Base-by-base conservation (phyloP, 495 filamentous ascomycete species). In the Neurospora tetraspora region DNA sequence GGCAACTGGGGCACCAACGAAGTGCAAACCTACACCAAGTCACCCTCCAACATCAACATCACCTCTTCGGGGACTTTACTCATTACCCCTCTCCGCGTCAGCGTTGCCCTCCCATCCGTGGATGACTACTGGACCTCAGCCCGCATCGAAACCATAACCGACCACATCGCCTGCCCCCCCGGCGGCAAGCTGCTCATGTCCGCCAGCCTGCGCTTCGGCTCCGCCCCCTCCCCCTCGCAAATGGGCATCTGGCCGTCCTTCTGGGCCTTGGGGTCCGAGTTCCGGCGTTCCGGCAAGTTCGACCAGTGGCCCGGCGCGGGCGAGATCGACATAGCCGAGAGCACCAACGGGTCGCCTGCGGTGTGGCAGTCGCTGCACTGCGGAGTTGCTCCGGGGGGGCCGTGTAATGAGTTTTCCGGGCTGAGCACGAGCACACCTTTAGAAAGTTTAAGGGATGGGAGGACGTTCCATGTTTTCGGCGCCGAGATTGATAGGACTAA, bases 1-100 rank as follows among this genome's bases (percentile, higher is more conserved):
- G 37, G 71, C 1, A 40, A 73, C 65, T 82, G 80, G 80, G 80
- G 80, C 31, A 82, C 80, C 34, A 73, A 76, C 71, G 80, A 81
- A 65, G 71, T 75, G 6, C 69, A 81, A 72, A 76, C 70, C 3
- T 80, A 81, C 73, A 80, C 76, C 18, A 73, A 69, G 70, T 72
- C 72, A 11, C 53, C 4, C 16, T 61, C 73, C 53, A 81, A 82
- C 69, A 42, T 82, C n/a, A 71, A 68, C 68, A 75, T 78, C 40
- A 76, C 77, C 18, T 43, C 73, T 12, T 31, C 45, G 0, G 70
- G 75, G 0, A 27, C 47, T 59, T 59, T 59, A 59, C 47, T 59
- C 47, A 59, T 59, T 10, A 27, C 20, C 20, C 47, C 47, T 0
- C 27, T 59, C 5, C 47, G 20, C 47, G 2, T 7, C 47, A 27